Percentiles rank a stretch among this genome's conserved stretches.
Conservation (phyloP, 108 stramenopile genomes). For the Cylindrotheca fusiformis region DNA sequence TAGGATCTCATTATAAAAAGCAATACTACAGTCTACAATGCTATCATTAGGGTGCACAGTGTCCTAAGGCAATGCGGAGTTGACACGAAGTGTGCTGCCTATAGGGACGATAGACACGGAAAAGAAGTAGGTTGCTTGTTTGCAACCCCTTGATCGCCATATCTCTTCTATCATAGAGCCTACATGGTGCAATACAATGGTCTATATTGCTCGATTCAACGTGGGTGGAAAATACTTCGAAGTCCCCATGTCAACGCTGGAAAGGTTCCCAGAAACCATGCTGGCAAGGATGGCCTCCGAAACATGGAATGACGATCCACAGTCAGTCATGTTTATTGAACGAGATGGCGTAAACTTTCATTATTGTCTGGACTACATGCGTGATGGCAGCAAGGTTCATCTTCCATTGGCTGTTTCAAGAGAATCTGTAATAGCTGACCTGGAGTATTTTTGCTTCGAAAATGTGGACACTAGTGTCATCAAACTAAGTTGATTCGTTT, state of each 20-base stretch:
- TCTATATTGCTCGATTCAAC: slow-evolving; percentile 6
- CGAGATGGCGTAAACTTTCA: slow-evolving; percentile 11
- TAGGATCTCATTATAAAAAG: too few relatives aligned
- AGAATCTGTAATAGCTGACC: slow-evolving; percentile 10
- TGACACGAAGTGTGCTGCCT: too few relatives aligned
- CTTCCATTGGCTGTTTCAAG: slow-evolving; percentile 5
- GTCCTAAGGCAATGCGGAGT: too few relatives aligned
- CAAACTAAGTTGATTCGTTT: too few relatives aligned
- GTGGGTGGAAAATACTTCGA: slow-evolving; percentile 17
- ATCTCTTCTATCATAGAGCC: too few relatives aligned
- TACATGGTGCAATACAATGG: too few relatives aligned
- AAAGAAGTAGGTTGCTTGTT: too few relatives aligned
- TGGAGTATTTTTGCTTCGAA: slow-evolving; percentile 12
- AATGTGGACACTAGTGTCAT: neutral
- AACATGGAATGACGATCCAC: slow-evolving; percentile 10
- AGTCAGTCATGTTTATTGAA: slow-evolving; percentile 19
- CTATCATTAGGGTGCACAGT: too few relatives aligned
- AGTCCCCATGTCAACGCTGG: slow-evolving; percentile 13
- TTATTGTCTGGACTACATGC: slow-evolving; percentile 17
- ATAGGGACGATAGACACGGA: too few relatives aligned
- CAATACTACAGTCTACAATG: too few relatives aligned
- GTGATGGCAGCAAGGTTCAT: slow-evolving; percentile 14
- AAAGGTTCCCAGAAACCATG: slow-evolving; percentile 15
- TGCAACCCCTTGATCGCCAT: too few relatives aligned
- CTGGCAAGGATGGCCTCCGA: slow-evolving; percentile 13